Evolutionary conservation across 768 basidiomycete species (phyloP), one percentile per base, ranked within the genome.

Genomic region (Amanita pallidorosea): DNA sequence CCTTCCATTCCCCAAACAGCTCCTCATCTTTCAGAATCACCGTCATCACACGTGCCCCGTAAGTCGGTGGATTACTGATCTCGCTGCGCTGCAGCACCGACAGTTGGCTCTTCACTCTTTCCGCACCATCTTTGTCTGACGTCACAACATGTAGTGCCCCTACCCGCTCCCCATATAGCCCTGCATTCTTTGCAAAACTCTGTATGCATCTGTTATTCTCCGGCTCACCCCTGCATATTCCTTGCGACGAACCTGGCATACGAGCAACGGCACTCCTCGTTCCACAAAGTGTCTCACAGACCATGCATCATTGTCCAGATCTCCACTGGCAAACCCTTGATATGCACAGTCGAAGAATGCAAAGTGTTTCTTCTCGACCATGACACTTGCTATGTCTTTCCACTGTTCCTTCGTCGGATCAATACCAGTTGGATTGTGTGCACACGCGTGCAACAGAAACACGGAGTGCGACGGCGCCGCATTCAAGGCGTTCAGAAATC

Each of bases 131-230:
- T 58, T 73, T 64, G 54, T 70, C 67, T 35, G 73, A 65, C 7
- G 83, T 73, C 31, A 96, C 76, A 48, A 98, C 64, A 66, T 96
- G 93, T 54, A 98, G 71, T n/a, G 92, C 92, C 17, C 94, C 94
- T 40, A 95, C 79, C 9, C 94, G 89, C 68, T 98, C 92, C 20
- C 90, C 86, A 63, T 98, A 98, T 64, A 98, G 63, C 17, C 94
- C 95, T 23, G 92, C 92, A 62, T 95, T 95, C 75, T 95, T 94
- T 27, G 96, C 95, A 69, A 96, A 99, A 64, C 89, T 93, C 87
- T 97, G 54, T 17, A 41, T 34, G 17, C 17, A 25, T 22, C 36
- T 47, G 34, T 50, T 36, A 41, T 40, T 45, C 12, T 17, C 46
- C 40, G 33, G 3, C 12, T 48, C 27, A 17, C 37, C 33, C 20